Percentiles rank a stretch among this genome's conserved stretches.
phyloP scores from a whole-genome alignment of 345 rosid genomes.

The Bretschneidera sinensis region DNA sequence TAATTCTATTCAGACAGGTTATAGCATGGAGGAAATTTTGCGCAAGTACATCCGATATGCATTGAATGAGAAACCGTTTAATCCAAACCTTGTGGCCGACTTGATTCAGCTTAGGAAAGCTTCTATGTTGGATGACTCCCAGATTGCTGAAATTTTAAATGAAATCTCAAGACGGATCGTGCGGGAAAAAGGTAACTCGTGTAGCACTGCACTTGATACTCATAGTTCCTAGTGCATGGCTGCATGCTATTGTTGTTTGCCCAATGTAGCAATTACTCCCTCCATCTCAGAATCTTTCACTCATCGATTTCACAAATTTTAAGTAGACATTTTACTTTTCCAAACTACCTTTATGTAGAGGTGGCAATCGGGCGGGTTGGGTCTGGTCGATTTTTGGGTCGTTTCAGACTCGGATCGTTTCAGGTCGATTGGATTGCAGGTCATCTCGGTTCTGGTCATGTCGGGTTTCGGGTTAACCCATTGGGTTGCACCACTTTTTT shows the following conservation, averaged over 20 bases:
- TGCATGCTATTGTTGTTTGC: not conserved
- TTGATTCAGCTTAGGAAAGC: slow-evolving; percentile 75
- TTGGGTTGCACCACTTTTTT: too few species aligned
- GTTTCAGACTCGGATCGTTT: too few species aligned
- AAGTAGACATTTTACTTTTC: too few species aligned
- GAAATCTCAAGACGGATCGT: slow-evolving; percentile 85
- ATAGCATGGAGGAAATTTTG: slow-evolving; percentile 76
- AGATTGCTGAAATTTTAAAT: slow-evolving; percentile 66
- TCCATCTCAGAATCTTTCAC: too few species aligned
- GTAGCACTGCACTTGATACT: not conserved
- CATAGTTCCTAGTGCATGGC: too few species aligned
- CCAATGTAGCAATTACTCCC: not conserved
- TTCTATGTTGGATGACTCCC: slow-evolving; percentile 64
- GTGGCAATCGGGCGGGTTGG: too few species aligned
- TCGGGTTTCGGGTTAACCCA: too few species aligned
- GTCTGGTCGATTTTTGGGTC: too few species aligned
- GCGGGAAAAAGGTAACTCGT: slow-evolving; percentile 56
- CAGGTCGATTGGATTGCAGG: too few species aligned
- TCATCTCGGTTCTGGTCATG: too few species aligned
- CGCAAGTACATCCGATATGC: slow-evolving; percentile 86
- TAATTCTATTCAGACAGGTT: slow-evolving; percentile 93
- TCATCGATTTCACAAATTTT: too few species aligned
- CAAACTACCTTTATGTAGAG: too few species aligned
- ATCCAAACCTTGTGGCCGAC: slow-evolving; percentile 58
- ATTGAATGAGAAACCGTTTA: slow-evolving; percentile 88